These are phyloP conservation scores for Microthyrium microscopicum DNA, from an alignment of 2,329 filamentous ascomycete species.

Conservation along the genomic window DNA sequence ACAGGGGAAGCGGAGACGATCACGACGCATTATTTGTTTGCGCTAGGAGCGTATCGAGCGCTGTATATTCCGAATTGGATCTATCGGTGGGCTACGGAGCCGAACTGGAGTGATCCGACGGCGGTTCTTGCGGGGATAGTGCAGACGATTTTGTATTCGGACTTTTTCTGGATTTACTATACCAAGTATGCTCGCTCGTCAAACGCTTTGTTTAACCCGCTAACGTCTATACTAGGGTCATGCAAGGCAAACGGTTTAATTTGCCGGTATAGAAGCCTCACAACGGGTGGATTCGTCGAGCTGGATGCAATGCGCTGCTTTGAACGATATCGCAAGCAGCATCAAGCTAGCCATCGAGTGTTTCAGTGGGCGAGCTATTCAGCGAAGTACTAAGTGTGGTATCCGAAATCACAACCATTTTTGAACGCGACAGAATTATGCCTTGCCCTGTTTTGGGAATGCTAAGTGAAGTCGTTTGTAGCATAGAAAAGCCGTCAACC, in stretches of 20 bases:
- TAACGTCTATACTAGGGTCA: constrained; percentile 19
- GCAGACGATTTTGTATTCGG: constrained; percentile 90
- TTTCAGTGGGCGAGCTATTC: too few species aligned
- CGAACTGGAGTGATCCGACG: constrained; percentile 61
- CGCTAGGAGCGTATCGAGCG: constrained; percentile 76
- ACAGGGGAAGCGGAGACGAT: constrained; percentile 99
- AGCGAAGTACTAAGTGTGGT: too few species aligned
- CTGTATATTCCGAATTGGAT: constrained; percentile 99
- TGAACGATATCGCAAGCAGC: too few species aligned
- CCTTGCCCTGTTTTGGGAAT: too few species aligned
- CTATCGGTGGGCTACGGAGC: constrained; percentile 68
- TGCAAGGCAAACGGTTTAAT: constrained; percentile 38
- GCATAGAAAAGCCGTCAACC: too few species aligned
- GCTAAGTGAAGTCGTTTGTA: too few species aligned
- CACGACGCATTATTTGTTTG: constrained; percentile 93
- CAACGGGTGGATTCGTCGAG: too few species aligned
- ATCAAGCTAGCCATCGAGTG: too few species aligned
- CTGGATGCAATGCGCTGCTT: too few species aligned
- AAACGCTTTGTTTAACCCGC: neutral
- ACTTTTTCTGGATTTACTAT: constrained; percentile 99
- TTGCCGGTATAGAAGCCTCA: constrained; percentile 27
- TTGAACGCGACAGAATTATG: too few species aligned
- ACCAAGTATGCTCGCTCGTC: constrained; percentile 51
- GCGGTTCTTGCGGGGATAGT: constrained; percentile 76
- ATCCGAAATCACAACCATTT: too few species aligned